Percentiles rank a stretch among this genome's conserved stretches.
Conservation (phyloP, 2,329 filamentous ascomycete species). For the Phialophora macrospora region DNA sequence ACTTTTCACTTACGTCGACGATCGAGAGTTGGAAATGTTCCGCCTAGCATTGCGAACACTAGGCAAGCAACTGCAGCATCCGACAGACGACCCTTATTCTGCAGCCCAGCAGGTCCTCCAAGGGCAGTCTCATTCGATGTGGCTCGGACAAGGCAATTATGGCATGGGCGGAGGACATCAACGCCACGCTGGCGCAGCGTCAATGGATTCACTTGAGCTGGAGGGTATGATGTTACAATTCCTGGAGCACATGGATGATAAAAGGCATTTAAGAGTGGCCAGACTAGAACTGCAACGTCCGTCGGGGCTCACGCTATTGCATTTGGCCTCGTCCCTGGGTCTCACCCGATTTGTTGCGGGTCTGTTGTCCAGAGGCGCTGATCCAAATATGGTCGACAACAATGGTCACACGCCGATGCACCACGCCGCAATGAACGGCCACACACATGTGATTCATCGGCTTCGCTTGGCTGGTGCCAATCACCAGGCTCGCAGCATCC, state of each 20-base stretch:
- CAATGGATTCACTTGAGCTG: slow-evolving; percentile 56
- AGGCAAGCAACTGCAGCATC: slow-evolving; percentile 53
- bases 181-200: slow-evolving; percentile 51
- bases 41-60: slow-evolving; percentile 52
- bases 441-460: slow-evolving; percentile 74
- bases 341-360: slow-evolving; percentile 76
- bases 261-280: slow-evolving; percentile 50
- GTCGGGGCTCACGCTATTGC: slow-evolving; percentile 80
- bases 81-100: slow-evolving; percentile 56
- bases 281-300: slow-evolving; percentile 68
- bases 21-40: slow-evolving; percentile 55
- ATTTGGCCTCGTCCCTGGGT: slow-evolving; percentile 76
- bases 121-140: slow-evolving; percentile 36
- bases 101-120: slow-evolving; percentile 52
- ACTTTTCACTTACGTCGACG: slow-evolving; percentile 71
- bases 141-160: slow-evolving; percentile 41
- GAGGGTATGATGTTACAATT: slow-evolving; percentile 73
- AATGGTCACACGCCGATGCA: slow-evolving; percentile 83
- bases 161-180: slow-evolving; percentile 53
- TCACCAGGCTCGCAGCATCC: slow-evolving; percentile 69
- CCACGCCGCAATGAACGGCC: slow-evolving; percentile 76
- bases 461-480: slow-evolving; percentile 76
- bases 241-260: slow-evolving; percentile 73
- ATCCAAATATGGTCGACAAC: slow-evolving; percentile 74
- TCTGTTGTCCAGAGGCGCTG: slow-evolving; percentile 76